A percentile compares a stretch with the other conserved stretches of the same genome.
Conservation (phyloP, 2,329 filamentous ascomycete species). For the Colletotrichum eleusines region DNA sequence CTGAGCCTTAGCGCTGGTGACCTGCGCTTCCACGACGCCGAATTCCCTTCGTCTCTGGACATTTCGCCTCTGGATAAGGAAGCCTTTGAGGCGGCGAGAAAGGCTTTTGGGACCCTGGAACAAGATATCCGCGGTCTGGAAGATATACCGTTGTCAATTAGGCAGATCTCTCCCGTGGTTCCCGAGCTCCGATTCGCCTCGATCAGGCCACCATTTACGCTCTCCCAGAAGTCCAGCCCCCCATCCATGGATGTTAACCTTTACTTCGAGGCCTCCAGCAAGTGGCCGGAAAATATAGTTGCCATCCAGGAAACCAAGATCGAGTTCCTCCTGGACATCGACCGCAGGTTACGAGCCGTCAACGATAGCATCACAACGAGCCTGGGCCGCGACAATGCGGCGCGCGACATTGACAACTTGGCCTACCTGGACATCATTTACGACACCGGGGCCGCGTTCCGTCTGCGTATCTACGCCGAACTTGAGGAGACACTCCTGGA, state of each 20-base stretch:
- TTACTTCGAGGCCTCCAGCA: constrained; percentile 91
- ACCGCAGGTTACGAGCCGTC: constrained; percentile 73
- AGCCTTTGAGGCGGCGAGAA: constrained; percentile 76
- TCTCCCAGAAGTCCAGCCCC: constrained; percentile 58
- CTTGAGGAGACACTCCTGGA: constrained; percentile 86
- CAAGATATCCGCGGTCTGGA: constrained; percentile 81
- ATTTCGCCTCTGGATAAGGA: constrained; percentile 62
- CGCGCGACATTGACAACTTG: constrained; percentile 77
- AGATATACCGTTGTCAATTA: constrained; percentile 87
- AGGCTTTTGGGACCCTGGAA: constrained; percentile 80
- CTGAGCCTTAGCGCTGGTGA: constrained; percentile 70
- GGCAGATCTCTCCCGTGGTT: constrained; percentile 81
- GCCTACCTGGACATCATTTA: constrained; percentile 87
- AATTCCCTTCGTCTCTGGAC: constrained; percentile 62
- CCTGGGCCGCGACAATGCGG: constrained; percentile 84
- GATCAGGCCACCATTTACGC: constrained; percentile 63
- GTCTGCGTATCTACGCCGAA: constrained; percentile 89
- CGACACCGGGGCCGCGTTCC: constrained; percentile 78
- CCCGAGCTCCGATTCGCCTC: constrained; percentile 81
- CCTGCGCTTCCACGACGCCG: constrained; percentile 63
- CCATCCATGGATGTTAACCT: constrained; percentile 82
- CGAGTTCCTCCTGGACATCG: constrained; percentile 85
- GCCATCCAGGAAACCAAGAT: constrained; percentile 96
- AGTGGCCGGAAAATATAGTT: constrained; percentile 92
- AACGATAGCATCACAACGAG: constrained; percentile 73